Evolutionary conservation across 2,329 filamentous ascomycete species (phyloP).

Genomic region (Huntiella omanensis): DNA sequence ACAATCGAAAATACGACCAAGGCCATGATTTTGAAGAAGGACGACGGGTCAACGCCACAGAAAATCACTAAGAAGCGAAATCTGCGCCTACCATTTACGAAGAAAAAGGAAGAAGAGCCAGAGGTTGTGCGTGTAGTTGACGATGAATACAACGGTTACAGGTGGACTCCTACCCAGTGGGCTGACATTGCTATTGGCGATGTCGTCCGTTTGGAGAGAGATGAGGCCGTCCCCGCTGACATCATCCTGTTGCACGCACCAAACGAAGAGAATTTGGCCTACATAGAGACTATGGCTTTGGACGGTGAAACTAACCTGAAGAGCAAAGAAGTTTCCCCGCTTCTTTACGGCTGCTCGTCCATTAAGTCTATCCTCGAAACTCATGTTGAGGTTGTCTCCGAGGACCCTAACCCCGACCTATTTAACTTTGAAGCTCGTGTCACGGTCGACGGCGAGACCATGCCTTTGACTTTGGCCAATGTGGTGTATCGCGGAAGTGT

Average conservation of each 20-base stretch:
- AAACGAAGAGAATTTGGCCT: conserved; percentile 63
- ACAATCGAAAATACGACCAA: conserved; percentile 54
- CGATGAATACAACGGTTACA: conserved; percentile 40
- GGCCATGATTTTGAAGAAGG: conserved; percentile 21
- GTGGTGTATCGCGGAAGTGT: conserved; percentile 76
- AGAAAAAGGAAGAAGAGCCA: conserved; percentile 22
- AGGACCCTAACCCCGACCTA: conserved; percentile 60
- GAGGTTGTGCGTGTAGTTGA: conserved; percentile 16
- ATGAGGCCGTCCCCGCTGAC: conserved; percentile 71
- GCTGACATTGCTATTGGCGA: conserved; percentile 31
- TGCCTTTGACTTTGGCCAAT: conserved; percentile 60
- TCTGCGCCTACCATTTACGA: conserved; percentile 8
- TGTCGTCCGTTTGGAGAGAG: conserved; percentile 33
- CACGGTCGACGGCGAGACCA: conserved; percentile 34
- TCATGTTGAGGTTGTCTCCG: conserved; percentile 46
- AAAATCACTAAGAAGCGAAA: conserved; percentile 1
- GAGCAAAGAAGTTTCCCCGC: conserved; percentile 48
- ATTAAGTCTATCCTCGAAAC: conserved; percentile 34
- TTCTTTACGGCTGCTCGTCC: conserved; percentile 37
- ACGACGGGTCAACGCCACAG: not conserved
- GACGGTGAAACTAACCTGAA: conserved; percentile 73
- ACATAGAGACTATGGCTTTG: conserved; percentile 68
- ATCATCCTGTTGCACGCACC: conserved; percentile 59
- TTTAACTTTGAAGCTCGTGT: conserved; percentile 60
- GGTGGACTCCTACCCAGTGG: conserved; percentile 34